Conservation (phyloP, 169 alveolate species). For the Perkinsus marinus region DNA sequence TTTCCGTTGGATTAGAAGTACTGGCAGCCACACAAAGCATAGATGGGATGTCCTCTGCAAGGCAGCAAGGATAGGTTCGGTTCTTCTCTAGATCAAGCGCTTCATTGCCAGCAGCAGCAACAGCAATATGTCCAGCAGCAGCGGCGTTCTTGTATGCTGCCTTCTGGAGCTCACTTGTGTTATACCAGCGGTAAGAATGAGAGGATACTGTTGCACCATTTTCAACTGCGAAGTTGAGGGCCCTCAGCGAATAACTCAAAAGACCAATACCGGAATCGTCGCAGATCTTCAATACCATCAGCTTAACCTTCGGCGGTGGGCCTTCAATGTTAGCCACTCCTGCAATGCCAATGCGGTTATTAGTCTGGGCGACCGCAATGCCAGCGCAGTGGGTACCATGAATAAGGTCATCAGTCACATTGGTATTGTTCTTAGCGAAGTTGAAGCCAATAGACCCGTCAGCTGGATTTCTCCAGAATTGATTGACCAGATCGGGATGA, state of each 20-base stretch:
- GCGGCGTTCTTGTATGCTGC: slow-evolving; percentile 22
- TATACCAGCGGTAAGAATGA: slow-evolving; percentile 17
- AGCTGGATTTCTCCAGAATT: slow-evolving; percentile 22
- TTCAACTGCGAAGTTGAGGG: slow-evolving; percentile 16
- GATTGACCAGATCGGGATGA: slow-evolving; percentile 28
- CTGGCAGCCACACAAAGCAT: slow-evolving; percentile 21
- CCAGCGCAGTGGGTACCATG: slow-evolving; percentile 38
- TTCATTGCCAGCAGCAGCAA: slow-evolving; percentile 28
- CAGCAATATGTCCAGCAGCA: slow-evolving; percentile 12
- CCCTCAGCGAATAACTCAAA: slow-evolving; percentile 19
- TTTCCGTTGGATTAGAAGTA: background rate
- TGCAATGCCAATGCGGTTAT: slow-evolving; percentile 10
- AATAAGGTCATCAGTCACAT: slow-evolving; percentile 23
- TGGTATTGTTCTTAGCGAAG: slow-evolving; percentile 22
- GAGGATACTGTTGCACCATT: slow-evolving; percentile 17
- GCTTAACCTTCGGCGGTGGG: too few species aligned
- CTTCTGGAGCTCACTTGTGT: slow-evolving; percentile 7
- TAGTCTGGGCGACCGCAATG: slow-evolving; percentile 26
- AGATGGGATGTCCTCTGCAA: slow-evolving; percentile 10
- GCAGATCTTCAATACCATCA: slow-evolving; percentile 16
- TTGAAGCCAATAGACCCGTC: slow-evolving; percentile 26
- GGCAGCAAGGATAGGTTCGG: slow-evolving; percentile 18
- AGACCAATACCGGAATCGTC: slow-evolving; percentile 19
- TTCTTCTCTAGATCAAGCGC: slow-evolving; percentile 10
- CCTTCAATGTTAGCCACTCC: slow-evolving; percentile 27